Percentiles rank a stretch among this genome's conserved stretches.
These are phyloP conservation scores for Microdochium nivale DNA, from an alignment of 2,329 filamentous ascomycete species.

Conservation along the genomic window DNA sequence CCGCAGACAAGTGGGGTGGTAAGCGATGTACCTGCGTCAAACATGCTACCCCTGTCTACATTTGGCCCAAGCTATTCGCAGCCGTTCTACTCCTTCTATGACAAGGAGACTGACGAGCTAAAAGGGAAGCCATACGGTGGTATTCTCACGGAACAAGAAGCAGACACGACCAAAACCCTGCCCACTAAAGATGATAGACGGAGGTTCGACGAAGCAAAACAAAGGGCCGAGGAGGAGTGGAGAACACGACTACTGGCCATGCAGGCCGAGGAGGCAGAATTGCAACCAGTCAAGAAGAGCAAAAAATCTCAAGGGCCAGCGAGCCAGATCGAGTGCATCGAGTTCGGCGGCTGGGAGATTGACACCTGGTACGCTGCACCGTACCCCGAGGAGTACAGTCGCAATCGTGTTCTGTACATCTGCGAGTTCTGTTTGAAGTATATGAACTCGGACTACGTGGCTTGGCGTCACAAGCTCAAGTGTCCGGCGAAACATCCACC, in stretches of 20 bases:
- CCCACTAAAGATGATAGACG: slow-evolving; percentile 73
- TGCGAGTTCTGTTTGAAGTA: slow-evolving; percentile 99
- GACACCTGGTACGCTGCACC: slow-evolving; percentile 99
- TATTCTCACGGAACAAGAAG: slow-evolving; percentile 80
- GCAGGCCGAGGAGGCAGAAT: slow-evolving; percentile 55
- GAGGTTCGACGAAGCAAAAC: slow-evolving; percentile 81
- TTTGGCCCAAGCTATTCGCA: slow-evolving; percentile 56
- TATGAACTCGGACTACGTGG: slow-evolving; percentile 98
- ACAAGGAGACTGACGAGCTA: slow-evolving; percentile 79
- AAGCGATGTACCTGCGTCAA: slow-evolving; percentile 19
- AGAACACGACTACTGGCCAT: slow-evolving; percentile 52
- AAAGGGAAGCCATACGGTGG: slow-evolving; percentile 95
- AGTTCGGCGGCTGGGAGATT: slow-evolving; percentile 95
- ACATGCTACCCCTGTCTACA: slow-evolving; percentile 28
- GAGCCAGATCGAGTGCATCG: slow-evolving; percentile 97
- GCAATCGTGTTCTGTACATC: slow-evolving; percentile 94
- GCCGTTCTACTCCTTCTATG: slow-evolving; percentile 81
- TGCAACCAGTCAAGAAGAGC: slow-evolving; percentile 50
- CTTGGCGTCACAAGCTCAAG: slow-evolving; percentile 95
- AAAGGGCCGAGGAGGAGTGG: slow-evolving; percentile 89
- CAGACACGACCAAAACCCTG: slow-evolving; percentile 83
- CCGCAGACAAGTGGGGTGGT: slow-evolving; percentile 28
- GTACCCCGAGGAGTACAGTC: slow-evolving; percentile 96
- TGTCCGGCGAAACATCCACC: slow-evolving; percentile 95
- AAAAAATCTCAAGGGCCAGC: slow-evolving; percentile 77